Percentiles rank a stretch among this genome's conserved stretches.
Evolutionary conservation across 176 grass and related monocot genomes (phyloP).

Genomic region (Raddia guianensis): DNA sequence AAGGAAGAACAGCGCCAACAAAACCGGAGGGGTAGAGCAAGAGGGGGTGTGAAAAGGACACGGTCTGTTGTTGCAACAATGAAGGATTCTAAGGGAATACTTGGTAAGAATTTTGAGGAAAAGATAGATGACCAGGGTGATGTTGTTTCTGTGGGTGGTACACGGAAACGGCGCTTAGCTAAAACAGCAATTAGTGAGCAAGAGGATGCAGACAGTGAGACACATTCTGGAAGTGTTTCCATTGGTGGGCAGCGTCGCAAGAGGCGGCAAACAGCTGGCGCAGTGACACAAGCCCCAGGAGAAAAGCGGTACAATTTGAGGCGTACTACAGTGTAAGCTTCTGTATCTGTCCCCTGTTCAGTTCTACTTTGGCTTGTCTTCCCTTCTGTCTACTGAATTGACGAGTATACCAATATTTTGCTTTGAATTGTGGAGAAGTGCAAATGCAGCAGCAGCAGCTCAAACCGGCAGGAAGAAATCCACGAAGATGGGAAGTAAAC

Average conservation of each 20-base stretch:
- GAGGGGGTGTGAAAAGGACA: slow-evolving; percentile 59
- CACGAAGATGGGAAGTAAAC: slow-evolving; percentile 46
- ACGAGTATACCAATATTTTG: slow-evolving; percentile 19
- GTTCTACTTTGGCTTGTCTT: slow-evolving; percentile 7
- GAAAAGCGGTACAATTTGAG: slow-evolving; percentile 91
- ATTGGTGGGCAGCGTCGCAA: slow-evolving; percentile 78
- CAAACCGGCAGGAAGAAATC: slow-evolving; percentile 54
- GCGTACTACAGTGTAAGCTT: slow-evolving; percentile 67
- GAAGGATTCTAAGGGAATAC: slow-evolving; percentile 76
- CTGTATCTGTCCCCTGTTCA: slow-evolving; percentile 12
- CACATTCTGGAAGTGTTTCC: slow-evolving; percentile 82
- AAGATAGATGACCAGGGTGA: slow-evolving; percentile 60
- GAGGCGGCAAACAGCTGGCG: slow-evolving; percentile 59
- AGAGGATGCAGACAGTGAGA: slow-evolving; percentile 68
- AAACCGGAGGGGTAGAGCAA: slow-evolving; percentile 48
- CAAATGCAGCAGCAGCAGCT: slow-evolving; percentile 11
- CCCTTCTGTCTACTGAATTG: slow-evolving; percentile 15
- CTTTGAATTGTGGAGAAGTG: slow-evolving; percentile 44
- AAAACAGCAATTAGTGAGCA: slow-evolving; percentile 53
- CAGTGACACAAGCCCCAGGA: slow-evolving; percentile 43
- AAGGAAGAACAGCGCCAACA: slow-evolving; percentile 47
- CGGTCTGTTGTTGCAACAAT: slow-evolving; percentile 63
- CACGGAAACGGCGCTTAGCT: slow-evolving; percentile 68
- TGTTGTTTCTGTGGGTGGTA: slow-evolving; percentile 40
- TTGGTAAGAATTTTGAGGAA: slow-evolving; percentile 52